Base-by-base conservation (phyloP, 2,329 filamentous ascomycete species). In the Arthrobotrys entomopaga region DNA sequence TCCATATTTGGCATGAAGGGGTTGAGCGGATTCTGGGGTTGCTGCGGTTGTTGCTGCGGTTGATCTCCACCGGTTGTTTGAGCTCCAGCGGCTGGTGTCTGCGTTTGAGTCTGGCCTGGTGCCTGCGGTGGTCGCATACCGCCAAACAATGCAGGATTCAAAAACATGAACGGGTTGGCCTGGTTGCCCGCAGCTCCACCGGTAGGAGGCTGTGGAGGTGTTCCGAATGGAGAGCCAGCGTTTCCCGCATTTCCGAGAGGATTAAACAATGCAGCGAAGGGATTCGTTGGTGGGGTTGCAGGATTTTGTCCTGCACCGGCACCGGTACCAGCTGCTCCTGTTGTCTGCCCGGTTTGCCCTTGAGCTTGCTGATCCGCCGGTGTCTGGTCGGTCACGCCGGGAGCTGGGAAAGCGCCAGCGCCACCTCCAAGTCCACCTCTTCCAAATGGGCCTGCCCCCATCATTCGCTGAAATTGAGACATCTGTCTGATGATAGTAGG, bases 321-420 rank as follows among this genome's bases (percentile, higher is more conserved):
- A 49, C 70, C 64, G 69, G 78, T 53, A 67, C 77, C 58, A 22
- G 38, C 24, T 52, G 34, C 65, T 3, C 54, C 57, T 20, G 57
- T 43, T 11, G 54, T 49, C 15, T 66, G 38, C 79, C 63, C 65
- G 78, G 80, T 46, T 75, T 79, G 75, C 15, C 53, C 53, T 80
- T 81, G 76, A 10, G 29, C 1, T 80, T 80, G 72, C 81, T 82
- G 80, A 75, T 84, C 84, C n/a, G 83, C 82, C 0, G 87, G 89
- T 2, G 93, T 96, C 29, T 88, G 96, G 81, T 97, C 93, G 40
- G 94, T 98, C 19, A 90, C 89, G 7, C 95, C 95, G 1, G 95
- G 95, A 57, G 94, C 94, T 11, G 95, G 93, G 80, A 99, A 98
- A 3, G 87, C 83, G 26, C 57, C 50, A 22, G 63, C 57, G 69